Evolutionary conservation across 139 green algal genomes (phyloP).

Genomic region (Desmodesmus armatus): DNA sequence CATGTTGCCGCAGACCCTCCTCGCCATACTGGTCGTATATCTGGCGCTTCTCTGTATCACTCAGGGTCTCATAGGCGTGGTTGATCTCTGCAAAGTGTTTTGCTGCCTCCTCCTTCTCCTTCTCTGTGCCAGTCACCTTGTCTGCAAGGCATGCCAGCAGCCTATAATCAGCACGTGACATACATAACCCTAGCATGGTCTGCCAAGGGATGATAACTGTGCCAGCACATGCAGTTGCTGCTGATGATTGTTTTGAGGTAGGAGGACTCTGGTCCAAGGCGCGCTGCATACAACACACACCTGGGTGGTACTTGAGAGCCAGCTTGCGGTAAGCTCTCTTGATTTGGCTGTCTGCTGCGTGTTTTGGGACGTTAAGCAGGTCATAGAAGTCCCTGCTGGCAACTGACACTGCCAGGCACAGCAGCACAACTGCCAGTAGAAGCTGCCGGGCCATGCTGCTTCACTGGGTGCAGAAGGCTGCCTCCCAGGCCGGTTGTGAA

Average conservation of each 20-base stretch:
- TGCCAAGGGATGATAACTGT: too few relatives aligned
- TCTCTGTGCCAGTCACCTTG: conserved; percentile 74
- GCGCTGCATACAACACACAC: conserved; percentile 58
- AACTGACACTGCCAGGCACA: neutral
- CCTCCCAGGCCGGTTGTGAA: too few relatives aligned
- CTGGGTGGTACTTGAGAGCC: conserved; percentile 96
- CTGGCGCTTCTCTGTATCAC: conserved; percentile 88
- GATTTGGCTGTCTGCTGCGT: conserved; percentile 88
- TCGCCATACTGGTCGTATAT: conserved; percentile 99
- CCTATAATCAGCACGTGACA: too few relatives aligned
- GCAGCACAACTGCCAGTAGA: neutral
- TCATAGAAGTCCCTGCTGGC: conserved; percentile 89
- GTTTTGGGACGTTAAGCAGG: conserved; percentile 81
- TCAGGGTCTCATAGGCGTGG: conserved; percentile 97
- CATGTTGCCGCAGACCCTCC: conserved; percentile 96
- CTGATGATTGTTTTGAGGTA: neutral
- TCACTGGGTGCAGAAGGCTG: too few relatives aligned
- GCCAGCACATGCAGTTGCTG: neutral
- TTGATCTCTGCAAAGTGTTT: conserved; percentile 98
- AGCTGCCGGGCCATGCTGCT: neutral
- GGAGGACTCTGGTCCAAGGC: too few relatives aligned
- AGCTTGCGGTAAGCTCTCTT: conserved; percentile 97
- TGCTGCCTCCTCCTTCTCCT: conserved; percentile 90
- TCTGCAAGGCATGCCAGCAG: too few relatives aligned
- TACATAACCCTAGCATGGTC: too few relatives aligned